Evolutionary conservation across 257 asterid species (phyloP).

Genomic region (Datura wrightii): DNA sequence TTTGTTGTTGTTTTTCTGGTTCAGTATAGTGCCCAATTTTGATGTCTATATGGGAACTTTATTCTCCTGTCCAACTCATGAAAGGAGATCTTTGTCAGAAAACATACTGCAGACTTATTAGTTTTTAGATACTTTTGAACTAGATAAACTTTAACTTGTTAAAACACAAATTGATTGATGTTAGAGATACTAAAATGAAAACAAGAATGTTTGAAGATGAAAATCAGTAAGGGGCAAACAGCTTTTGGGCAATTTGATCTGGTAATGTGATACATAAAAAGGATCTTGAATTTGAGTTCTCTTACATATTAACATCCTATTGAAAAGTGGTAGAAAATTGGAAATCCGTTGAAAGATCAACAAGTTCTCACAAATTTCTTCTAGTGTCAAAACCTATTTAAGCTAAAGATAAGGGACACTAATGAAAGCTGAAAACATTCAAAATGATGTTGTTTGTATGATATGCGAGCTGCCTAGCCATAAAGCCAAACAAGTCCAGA

Average conservation of each 20-base stretch:
- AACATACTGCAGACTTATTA: not conserved
- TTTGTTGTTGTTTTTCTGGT: too few relatives aligned
- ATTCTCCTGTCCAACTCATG: too few relatives aligned
- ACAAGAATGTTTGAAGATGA: not conserved
- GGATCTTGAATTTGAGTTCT: not conserved
- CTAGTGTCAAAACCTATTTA: not conserved
- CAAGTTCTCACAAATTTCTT: not conserved
- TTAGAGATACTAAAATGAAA: not conserved
- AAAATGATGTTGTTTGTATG: not conserved
- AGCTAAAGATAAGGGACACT: not conserved
- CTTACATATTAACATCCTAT: not conserved
- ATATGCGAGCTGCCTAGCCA: too few relatives aligned
- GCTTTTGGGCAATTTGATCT: not conserved
- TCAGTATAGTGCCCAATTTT: too few relatives aligned
- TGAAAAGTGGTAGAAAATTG: not conserved
- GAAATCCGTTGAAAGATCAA: not conserved
- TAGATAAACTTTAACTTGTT: not conserved
- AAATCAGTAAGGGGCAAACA: not conserved
- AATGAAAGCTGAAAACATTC: not conserved
- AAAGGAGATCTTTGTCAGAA: too few relatives aligned
- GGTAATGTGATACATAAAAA: not conserved
- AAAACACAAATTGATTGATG: not conserved
- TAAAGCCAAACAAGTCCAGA: not conserved
- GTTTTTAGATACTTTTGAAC: not conserved
- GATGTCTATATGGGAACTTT: too few relatives aligned